Evolutionary conservation across 805 yeast species (phyloP).

Genomic region (Myxozyma monticola): DNA sequence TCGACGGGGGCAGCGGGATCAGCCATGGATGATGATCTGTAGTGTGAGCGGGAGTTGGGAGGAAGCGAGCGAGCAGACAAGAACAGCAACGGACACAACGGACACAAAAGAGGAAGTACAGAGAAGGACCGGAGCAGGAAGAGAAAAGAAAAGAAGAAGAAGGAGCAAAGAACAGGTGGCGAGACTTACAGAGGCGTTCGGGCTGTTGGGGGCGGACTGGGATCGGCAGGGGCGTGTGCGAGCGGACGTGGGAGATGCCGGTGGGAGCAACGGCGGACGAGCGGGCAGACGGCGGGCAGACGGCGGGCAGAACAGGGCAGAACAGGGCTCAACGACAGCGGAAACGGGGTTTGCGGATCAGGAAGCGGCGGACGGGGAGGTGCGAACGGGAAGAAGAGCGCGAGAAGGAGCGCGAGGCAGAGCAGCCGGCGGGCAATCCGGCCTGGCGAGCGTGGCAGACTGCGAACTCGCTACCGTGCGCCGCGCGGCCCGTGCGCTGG

Average conservation of each 20-base stretch:
- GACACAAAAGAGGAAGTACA: slow-evolving; percentile 1
- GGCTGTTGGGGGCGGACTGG: no score
- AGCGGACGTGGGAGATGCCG: no score
- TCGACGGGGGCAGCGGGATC: slow-evolving; percentile 4
- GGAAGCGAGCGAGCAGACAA: background rate
- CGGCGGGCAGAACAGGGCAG: background rate
- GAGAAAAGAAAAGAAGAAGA: background rate
- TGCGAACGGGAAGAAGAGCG: background rate
- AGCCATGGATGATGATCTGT: background rate
- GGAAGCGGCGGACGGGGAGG: background rate
- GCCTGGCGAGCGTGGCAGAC: slow-evolving; percentile 2
- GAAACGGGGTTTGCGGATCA: background rate
- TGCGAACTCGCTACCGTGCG: background rate
- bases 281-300: background rate
- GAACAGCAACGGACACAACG: background rate
- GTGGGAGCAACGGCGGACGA: background rate
- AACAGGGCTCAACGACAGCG: background rate
- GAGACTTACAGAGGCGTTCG: no score
- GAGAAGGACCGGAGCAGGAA: no score
- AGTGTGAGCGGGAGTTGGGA: background rate
- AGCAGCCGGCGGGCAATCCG: background rate
- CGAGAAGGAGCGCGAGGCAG: slow-evolving; percentile 1
- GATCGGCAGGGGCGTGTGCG: no score
- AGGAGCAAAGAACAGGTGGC: background rate
- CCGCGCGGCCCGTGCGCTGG: background rate